These are phyloP conservation scores for Fraxinus velutina DNA, from an alignment of 305 asterid species.

Conservation along the genomic window DNA sequence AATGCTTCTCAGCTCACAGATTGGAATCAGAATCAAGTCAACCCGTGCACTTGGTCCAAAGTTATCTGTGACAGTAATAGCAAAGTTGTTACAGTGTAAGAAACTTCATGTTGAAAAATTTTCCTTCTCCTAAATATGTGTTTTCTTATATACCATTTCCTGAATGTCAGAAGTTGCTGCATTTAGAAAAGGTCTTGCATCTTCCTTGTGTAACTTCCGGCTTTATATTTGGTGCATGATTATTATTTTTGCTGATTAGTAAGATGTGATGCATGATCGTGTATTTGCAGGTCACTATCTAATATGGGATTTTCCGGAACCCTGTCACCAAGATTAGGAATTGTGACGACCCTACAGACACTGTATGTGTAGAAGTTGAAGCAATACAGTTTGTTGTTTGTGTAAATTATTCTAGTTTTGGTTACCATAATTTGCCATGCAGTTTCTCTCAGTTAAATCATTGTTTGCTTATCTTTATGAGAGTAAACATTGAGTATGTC, in stretches of 20 bases:
- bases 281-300: conserved; percentile 61
- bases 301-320: conserved; percentile 87
- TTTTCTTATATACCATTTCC: not conserved
- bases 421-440: not conserved
- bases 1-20: conserved; percentile 78
- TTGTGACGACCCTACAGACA: conserved; percentile 52
- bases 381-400: conserved; percentile 18
- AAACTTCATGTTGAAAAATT: not conserved
- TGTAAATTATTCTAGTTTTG: conserved; percentile 11
- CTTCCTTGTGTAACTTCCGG: not conserved
- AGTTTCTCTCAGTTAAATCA: conserved; percentile 1
- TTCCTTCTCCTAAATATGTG: not conserved
- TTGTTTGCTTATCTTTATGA: not conserved
- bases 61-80: conserved; percentile 52
- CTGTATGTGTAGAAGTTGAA: conserved; percentile 53
- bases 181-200: not conserved
- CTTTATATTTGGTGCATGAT: not conserved
- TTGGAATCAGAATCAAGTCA: conserved; percentile 79
- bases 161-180: not conserved
- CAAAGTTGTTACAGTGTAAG: conserved; percentile 75
- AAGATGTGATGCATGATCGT: not conserved
- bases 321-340: conserved; percentile 67
- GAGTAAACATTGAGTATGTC: not conserved
- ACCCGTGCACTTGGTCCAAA: conserved; percentile 94
- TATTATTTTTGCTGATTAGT: not conserved